Percentiles rank a stretch among this genome's conserved stretches.
phyloP scores from a whole-genome alignment of 2,329 filamentous ascomycete species.

The Colletotrichum orchidophilum region DNA sequence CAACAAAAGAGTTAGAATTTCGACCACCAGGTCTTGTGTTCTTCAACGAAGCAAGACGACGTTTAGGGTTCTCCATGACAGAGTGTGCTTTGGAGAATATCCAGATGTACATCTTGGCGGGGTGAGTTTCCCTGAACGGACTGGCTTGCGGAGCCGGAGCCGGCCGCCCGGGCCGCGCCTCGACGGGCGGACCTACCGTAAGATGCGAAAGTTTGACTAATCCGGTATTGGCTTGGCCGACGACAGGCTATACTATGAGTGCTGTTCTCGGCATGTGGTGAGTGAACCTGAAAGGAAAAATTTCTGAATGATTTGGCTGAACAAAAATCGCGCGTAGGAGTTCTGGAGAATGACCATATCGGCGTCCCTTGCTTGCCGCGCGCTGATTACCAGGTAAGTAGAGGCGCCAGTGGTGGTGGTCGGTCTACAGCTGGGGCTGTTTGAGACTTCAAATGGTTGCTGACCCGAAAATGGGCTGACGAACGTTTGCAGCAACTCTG shows the following conservation, averaged over 20 bases:
- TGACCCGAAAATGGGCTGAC: not conserved
- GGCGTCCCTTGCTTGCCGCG: constrained; percentile 66
- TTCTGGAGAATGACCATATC: constrained; percentile 67
- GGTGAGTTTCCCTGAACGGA: constrained; percentile 48
- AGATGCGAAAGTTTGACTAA: not conserved
- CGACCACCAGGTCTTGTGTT: constrained; percentile 65
- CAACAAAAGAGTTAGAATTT: constrained; percentile 46
- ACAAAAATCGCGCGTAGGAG: constrained; percentile 51
- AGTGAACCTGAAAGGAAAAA: not conserved
- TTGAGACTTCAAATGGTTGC: not conserved
- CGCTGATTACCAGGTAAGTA: constrained; percentile 61
- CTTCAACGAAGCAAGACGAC: constrained; percentile 69
- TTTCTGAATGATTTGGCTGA: not conserved
- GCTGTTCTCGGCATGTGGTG: constrained; percentile 48
- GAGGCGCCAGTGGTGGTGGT: not conserved
- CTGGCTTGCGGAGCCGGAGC: not conserved
- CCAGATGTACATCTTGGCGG: constrained; percentile 65
- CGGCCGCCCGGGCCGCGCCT: not conserved
- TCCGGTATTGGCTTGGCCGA: not conserved
- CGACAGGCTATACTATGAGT: constrained; percentile 61
- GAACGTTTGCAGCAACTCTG: constrained; percentile 44
- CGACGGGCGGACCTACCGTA: not conserved
- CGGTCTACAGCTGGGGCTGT: not conserved
- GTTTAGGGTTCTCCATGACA: constrained; percentile 66
- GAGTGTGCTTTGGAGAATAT: constrained; percentile 67